These are phyloP conservation scores for Leccinum fibrillosum DNA, from an alignment of 768 basidiomycete species.

Conservation along the genomic window DNA sequence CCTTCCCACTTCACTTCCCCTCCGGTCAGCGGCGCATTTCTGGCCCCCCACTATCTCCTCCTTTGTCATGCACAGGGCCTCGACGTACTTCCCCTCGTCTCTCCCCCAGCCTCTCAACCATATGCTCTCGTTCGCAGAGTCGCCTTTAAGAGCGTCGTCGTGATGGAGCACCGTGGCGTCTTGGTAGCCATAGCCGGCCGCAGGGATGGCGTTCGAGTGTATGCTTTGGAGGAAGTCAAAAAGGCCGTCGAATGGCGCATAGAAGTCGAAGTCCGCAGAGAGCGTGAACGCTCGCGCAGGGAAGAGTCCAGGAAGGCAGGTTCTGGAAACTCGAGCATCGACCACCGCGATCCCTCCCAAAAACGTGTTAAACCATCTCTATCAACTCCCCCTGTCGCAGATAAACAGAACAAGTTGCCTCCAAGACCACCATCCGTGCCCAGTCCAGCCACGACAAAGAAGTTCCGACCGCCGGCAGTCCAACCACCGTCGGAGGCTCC, in stretches of 20 bases:
- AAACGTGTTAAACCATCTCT: slow-evolving; percentile 47
- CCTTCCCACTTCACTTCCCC: slow-evolving; percentile 78
- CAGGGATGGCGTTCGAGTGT: slow-evolving; percentile 83
- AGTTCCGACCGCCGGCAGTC: slow-evolving; percentile 25
- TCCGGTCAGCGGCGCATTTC: slow-evolving; percentile 74
- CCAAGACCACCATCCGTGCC: slow-evolving; percentile 22
- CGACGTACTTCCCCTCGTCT: slow-evolving; percentile 76
- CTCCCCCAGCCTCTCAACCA: slow-evolving; percentile 72
- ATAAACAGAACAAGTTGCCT: slow-evolving; percentile 19
- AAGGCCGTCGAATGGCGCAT: slow-evolving; percentile 87
- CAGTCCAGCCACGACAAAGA: slow-evolving; percentile 17
- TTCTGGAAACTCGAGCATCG: slow-evolving; percentile 33
- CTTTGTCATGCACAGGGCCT: slow-evolving; percentile 84
- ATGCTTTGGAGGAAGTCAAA: slow-evolving; percentile 83
- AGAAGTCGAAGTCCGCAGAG: slow-evolving; percentile 72
- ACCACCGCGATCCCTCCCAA: slow-evolving; percentile 42
- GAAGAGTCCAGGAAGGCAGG: slow-evolving; percentile 60
- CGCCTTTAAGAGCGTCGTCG: slow-evolving; percentile 81
- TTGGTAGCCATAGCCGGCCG: slow-evolving; percentile 88
- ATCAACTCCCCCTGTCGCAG: slow-evolving; percentile 45
- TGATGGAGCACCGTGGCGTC: slow-evolving; percentile 90
- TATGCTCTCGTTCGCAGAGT: slow-evolving; percentile 82
- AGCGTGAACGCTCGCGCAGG: slow-evolving; percentile 66
- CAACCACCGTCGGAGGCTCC: slow-evolving; percentile 18
- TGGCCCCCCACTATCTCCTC: slow-evolving; percentile 77